A percentile compares a stretch with the other conserved stretches of the same genome.
Conservation (phyloP, 2,329 filamentous ascomycete genomes). For the Lachnum nothofagi region DNA sequence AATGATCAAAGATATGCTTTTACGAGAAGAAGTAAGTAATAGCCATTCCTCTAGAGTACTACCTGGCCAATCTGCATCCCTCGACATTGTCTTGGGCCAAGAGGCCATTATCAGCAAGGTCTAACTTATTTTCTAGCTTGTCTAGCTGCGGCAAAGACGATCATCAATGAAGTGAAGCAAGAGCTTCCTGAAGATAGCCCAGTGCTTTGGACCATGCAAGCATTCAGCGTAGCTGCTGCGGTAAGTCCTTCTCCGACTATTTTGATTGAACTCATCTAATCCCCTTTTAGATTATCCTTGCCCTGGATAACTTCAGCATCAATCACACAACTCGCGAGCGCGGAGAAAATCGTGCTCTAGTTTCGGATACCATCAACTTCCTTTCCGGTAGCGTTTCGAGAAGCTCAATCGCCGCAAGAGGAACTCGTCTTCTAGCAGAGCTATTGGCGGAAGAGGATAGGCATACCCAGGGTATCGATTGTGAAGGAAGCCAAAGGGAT, state of each 20-base stretch:
- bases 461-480: constrained; percentile 1
- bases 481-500: constrained; percentile 1
- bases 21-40: constrained; percentile 7
- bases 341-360: constrained; percentile 32
- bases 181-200: constrained; percentile 13
- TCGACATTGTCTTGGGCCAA: too few species aligned
- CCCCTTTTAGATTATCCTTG: constrained; percentile 26
- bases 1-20: constrained; percentile 19
- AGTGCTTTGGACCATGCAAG: constrained; percentile 19
- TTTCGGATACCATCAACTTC: constrained; percentile 32
- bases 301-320: constrained; percentile 31
- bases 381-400: constrained; percentile 32
- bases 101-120: too few species aligned
- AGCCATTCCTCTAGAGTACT: too few species aligned
- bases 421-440: constrained; percentile 35
- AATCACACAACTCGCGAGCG: constrained; percentile 24
- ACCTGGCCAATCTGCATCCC: too few species aligned
- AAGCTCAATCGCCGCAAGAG: constrained; percentile 38
- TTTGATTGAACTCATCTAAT: neutral
- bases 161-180: constrained; percentile 20
- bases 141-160: constrained; percentile 21
- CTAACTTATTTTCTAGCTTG: constrained; percentile 10
- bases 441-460: constrained; percentile 28
- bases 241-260: constrained; percentile 1
- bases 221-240: constrained; percentile 19